Evolutionary conservation across 2,329 filamentous ascomycete species (phyloP), one percentile per base, ranked within the genome.

Genomic region (Beauveria asiatica): DNA sequence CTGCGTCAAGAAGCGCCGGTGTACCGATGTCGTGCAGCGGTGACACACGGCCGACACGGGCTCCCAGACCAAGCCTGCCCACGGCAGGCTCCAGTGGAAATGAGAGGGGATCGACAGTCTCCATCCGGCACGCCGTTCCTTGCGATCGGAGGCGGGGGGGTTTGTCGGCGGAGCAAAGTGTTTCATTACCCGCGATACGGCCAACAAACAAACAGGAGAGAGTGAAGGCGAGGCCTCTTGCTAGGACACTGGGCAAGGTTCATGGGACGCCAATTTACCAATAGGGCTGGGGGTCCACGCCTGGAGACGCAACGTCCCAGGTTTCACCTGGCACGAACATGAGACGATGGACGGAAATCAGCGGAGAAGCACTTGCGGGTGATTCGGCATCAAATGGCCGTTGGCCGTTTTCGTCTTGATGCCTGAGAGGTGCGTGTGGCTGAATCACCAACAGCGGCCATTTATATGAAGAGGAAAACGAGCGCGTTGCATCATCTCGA

Each of bases 91-190:
- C 51, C n/a, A 23, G 21, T 17, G 44, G 58, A 60, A 60, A 60
- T 60, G 58, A 60, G 50, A 60, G 58, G 58, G 58, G 51, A 60
- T 60, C 58, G 51, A 55, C 51, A 5, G 23, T 46, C 5, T 17
- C 44, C 57, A 41, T 41, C 27, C 57, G 49, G 41, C 37, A 55
- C 9, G 30, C 10, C 16, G 19, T 37, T 54, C 42, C 49, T 53
- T 19, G 19, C 13, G 44, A 54, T 33, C 30, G 58, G 21, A 46
- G 33, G 41, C 51, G 30, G 33, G 33, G 30, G 45, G 45, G 44
- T 45, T 21, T 2, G 23, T 45, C 25, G 25, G 13, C 16, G 10
- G 25, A 25, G 17, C 21, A 30, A 21, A 45, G 42, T 37, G 48
- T 51, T 58, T 58, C 56, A 23, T 25, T 30, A 21, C 3, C 39